phyloP scores from a whole-genome alignment of 2,329 filamentous ascomycete genomes.

The Xylariales sp. region DNA sequence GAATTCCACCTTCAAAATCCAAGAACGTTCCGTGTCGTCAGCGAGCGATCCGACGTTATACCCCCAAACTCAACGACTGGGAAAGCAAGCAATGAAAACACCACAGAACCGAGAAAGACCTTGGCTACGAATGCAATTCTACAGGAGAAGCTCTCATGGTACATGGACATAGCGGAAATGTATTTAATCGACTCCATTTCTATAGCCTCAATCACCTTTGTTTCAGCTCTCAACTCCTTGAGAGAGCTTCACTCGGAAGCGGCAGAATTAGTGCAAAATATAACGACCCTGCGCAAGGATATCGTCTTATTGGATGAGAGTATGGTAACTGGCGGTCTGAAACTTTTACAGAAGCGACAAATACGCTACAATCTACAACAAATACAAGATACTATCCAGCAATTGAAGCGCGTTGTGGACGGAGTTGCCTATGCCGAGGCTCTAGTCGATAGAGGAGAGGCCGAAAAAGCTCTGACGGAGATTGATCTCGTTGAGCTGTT shows the following conservation, averaged over 20 bases:
- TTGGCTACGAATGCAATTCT: constrained; percentile 94
- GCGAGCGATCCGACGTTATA: constrained; percentile 95
- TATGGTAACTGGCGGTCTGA: constrained; percentile 78
- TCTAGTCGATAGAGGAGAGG: constrained; percentile 74
- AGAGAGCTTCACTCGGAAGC: constrained; percentile 90
- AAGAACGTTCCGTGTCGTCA: constrained; percentile 92
- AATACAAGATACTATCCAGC: constrained; percentile 75
- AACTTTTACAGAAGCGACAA: constrained; percentile 78
- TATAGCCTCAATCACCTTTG: constrained; percentile 92
- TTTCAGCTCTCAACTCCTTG: constrained; percentile 85
- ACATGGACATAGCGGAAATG: constrained; percentile 98
- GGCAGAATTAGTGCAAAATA: constrained; percentile 82
- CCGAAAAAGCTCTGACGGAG: constrained; percentile 72
- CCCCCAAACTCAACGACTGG: constrained; percentile 52
- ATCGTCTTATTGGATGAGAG: constrained; percentile 78
- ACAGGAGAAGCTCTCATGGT: constrained; percentile 98
- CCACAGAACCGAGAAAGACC: constrained; percentile 69
- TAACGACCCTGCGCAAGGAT: constrained; percentile 76
- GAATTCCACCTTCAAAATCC: constrained; percentile 95
- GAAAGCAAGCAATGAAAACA: constrained; percentile 57
- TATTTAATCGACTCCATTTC: constrained; percentile 96
- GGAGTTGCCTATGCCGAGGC: constrained; percentile 73
- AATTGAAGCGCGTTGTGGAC: constrained; percentile 74
- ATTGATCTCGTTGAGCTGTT: constrained; percentile 77
- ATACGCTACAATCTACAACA: constrained; percentile 80